Evolutionary conservation across 225 moss, liverwort and hornwort genomes (phyloP).

Genomic region (Climacium dendroides): DNA sequence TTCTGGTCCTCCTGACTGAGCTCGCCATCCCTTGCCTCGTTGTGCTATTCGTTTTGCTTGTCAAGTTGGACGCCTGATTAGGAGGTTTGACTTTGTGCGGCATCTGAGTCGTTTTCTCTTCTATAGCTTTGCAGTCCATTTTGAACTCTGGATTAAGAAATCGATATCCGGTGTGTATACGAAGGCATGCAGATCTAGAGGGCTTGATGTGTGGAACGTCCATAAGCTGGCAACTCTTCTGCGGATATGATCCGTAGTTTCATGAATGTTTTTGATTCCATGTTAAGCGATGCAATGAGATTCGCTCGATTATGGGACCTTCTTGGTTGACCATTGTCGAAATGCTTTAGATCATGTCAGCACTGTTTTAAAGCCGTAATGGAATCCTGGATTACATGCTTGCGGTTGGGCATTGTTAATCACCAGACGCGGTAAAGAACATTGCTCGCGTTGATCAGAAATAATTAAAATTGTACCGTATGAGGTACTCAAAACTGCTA

Average conservation of each 20-base stretch:
- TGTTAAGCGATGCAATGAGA: background rate
- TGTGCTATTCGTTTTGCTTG: background rate
- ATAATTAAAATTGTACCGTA: fast-evolving
- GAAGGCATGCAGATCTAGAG: too few relatives aligned
- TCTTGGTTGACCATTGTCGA: background rate
- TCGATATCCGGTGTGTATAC: too few relatives aligned
- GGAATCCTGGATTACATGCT: background rate
- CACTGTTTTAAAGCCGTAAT: background rate
- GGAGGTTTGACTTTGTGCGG: background rate
- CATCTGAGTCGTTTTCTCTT: too few relatives aligned
- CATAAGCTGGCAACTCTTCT: too few relatives aligned
- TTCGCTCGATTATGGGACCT: background rate
- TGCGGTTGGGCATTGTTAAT: background rate
- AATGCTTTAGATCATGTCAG: background rate
- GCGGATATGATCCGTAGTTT: background rate
- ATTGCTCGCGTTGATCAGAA: background rate
- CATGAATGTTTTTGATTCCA: background rate
- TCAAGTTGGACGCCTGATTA: background rate
- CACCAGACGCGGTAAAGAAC: background rate
- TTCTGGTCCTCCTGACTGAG: background rate
- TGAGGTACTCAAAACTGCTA: background rate
- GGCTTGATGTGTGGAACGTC: too few relatives aligned
- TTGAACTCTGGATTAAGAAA: too few relatives aligned
- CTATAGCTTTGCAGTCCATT: too few relatives aligned
- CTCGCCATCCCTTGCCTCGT: too few relatives aligned